Evolutionary conservation across 2,329 filamentous ascomycete genomes (phyloP), one percentile per base, ranked within the genome.

Genomic region (Fusarium haematococcum): DNA sequence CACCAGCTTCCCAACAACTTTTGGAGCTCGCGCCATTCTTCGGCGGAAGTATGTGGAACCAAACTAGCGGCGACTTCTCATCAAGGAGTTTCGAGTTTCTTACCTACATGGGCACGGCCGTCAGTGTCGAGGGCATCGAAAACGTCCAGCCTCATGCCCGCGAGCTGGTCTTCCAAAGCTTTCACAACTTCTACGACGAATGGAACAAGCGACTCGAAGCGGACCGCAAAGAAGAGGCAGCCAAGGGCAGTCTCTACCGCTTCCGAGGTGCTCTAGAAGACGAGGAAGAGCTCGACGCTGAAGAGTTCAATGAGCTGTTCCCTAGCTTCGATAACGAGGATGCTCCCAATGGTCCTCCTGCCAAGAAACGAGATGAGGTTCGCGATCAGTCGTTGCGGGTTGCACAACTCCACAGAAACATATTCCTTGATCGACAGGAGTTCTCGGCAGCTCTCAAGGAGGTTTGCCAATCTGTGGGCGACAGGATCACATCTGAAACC

Each of bases 261-360:
- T 98, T 97, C 84, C 91, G 91, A 72, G 96, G 95, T 35, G 92
- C 91, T 43, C 85, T 90, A 43, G 93, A 95, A 70, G 92, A 95
- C 57, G 91, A 94, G 73, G 93, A 97, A 65, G 92, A 93, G 76
- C 86, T 90, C 11, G 91, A 95, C 62, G 89, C 92, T 71, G 89
- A 93, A 65, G 94, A 97, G 73, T 92, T 98, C 74, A 88, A 92
- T 23, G 89, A 93, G 73, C 85, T 98, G 8, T 98, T 98, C 84
- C 96, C 96, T 2, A 90, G 89, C 6, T 97, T 91, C 73, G 91
- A 94, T 16, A 87, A 89, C 1, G 87, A 88, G 1, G 81, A 85
- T 3, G 82, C 84, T 3, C 80, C 85, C 56, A 81, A 82, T 60
- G 76, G 74, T 9, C 60, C 75, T 3, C 74, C 75, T 63, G 76